Percentiles rank a stretch among this genome's conserved stretches.
These are phyloP conservation scores for Plasmodium blacklocki DNA, from an alignment of 169 alveolate species.

Conservation along the genomic window DNA sequence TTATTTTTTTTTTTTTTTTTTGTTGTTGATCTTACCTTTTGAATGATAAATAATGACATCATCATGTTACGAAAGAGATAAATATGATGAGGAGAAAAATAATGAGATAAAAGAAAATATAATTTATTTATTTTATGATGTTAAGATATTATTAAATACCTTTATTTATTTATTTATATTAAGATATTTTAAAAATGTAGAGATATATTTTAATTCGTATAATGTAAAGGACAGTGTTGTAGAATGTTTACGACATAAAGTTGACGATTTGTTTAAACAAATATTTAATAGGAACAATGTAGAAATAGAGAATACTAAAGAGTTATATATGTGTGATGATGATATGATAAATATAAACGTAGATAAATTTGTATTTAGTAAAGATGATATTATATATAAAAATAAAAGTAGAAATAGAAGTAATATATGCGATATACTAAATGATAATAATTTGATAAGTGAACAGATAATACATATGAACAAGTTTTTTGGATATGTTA, in stretches of 20 bases:
- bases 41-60: no score
- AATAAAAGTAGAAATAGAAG: background rate
- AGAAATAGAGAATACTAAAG: background rate
- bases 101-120: background rate
- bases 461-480: background rate
- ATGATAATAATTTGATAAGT: background rate
- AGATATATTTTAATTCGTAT: constrained; percentile 12
- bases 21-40: no score
- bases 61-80: no score
- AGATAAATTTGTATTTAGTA: background rate
- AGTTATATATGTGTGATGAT: background rate
- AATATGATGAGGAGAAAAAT: background rate
- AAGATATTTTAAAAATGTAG: constrained; percentile 14
- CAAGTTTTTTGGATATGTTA: background rate
- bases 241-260: constrained; percentile 1
- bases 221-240: constrained; percentile 24
- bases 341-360: background rate
- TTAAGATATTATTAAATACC: constrained; percentile 20
- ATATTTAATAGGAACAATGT: background rate
- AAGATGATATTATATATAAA: background rate
- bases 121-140: constrained; percentile 23
- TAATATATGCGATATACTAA: background rate
- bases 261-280: background rate
- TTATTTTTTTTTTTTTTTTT: no score
- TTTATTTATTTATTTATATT: constrained; percentile 24